phyloP scores from a whole-genome alignment of 2,329 filamentous ascomycete species.

The Cladosporium sp. region DNA sequence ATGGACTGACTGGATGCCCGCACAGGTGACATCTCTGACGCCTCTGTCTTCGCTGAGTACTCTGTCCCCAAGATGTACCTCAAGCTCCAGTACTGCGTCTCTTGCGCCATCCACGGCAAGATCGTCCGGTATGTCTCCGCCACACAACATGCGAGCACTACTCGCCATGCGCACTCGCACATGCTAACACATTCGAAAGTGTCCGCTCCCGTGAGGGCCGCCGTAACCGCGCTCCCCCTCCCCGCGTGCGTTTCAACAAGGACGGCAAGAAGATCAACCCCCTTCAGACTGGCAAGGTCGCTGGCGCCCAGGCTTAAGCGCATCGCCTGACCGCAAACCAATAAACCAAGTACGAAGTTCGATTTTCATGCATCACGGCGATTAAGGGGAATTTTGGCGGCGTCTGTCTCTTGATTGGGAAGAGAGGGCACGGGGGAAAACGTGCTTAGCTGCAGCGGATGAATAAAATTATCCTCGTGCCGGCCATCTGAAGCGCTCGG shows the following conservation, averaged over 20 bases:
- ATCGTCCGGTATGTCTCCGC: constrained; percentile 89
- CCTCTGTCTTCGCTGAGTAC: constrained; percentile 99
- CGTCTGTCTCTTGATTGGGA: constrained; percentile 17
- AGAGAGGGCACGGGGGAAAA: constrained; percentile 13
- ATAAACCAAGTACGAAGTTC: constrained; percentile 15
- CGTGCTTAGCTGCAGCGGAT: constrained; percentile 10
- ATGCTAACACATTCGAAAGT: constrained; percentile 49
- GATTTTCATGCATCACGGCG: constrained; percentile 15
- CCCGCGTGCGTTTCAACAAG: constrained; percentile 99
- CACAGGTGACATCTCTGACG: constrained; percentile 98
- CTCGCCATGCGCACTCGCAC: not conserved
- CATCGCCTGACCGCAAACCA: constrained; percentile 11
- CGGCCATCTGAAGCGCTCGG: constrained; percentile 13
- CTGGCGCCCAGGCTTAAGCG: constrained; percentile 31
- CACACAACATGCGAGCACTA: constrained; percentile 11
- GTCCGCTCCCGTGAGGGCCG: constrained; percentile 95
- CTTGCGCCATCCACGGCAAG: constrained; percentile 99
- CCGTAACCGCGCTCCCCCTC: constrained; percentile 97
- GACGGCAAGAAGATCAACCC: constrained; percentile 99
- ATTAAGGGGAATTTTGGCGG: constrained; percentile 15
- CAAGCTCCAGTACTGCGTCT: constrained; percentile 99
- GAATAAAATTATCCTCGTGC: constrained; percentile 10
- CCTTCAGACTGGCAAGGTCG: constrained; percentile 68
- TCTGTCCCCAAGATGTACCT: constrained; percentile 99
- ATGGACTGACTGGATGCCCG: constrained; percentile 14